These are phyloP conservation scores for Phytophthora quininea DNA, from an alignment of 352 stramenopile species.

Conservation along the genomic window DNA sequence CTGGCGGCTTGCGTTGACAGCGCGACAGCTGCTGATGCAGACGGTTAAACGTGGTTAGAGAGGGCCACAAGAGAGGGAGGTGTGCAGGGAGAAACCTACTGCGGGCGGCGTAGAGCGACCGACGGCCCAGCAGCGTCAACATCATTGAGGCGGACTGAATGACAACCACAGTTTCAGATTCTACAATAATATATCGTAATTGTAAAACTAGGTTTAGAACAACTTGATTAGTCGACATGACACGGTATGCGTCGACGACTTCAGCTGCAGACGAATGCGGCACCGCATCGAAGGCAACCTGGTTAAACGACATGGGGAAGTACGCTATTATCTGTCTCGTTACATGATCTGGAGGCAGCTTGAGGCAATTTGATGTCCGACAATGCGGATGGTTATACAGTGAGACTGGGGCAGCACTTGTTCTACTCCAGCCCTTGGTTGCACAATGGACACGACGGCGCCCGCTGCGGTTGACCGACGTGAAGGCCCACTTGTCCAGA, in stretches of 20 bases:
- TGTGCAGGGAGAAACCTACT: slow-evolving; percentile 18
- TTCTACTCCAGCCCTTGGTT: slow-evolving; percentile 79
- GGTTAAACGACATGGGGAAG: too few relatives aligned
- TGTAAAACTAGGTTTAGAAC: background rate
- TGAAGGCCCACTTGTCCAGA: slow-evolving; percentile 89
- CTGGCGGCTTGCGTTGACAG: slow-evolving; percentile 25
- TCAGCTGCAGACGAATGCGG: too few relatives aligned
- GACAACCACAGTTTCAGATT: slow-evolving; percentile 8
- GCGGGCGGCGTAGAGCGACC: slow-evolving; percentile 18
- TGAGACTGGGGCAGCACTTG: background rate
- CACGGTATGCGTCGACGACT: too few relatives aligned
- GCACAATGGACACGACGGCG: slow-evolving; percentile 81
- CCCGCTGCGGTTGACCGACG: slow-evolving; percentile 68
- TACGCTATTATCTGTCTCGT: slow-evolving; percentile 6
- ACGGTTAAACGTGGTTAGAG: slow-evolving; percentile 7
- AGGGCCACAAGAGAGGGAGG: background rate
- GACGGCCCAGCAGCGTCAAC: slow-evolving; percentile 23
- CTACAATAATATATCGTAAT: too few relatives aligned
- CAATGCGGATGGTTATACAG: background rate
- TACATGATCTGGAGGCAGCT: slow-evolving; percentile 17
- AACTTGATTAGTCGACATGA: too few relatives aligned
- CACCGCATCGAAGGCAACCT: too few relatives aligned
- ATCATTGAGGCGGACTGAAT: slow-evolving; percentile 1
- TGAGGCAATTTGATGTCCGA: background rate
- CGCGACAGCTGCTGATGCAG: slow-evolving; percentile 17